These are phyloP conservation scores for Calonectria ilicicola DNA, from an alignment of 2,329 filamentous ascomycete genomes.

Conservation along the genomic window DNA sequence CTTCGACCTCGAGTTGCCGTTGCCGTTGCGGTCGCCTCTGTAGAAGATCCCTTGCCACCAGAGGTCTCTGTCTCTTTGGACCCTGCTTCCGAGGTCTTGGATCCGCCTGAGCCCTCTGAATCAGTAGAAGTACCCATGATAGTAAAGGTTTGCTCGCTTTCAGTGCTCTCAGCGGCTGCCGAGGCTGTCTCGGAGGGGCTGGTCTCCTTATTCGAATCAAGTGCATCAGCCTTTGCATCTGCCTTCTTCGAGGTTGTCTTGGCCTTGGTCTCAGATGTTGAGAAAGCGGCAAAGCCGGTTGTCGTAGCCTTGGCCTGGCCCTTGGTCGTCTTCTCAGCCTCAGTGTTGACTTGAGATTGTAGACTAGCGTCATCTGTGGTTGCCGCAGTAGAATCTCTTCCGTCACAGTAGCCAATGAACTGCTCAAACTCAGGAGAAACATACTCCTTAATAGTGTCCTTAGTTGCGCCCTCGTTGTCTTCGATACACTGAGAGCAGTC, in stretches of 20 bases:
- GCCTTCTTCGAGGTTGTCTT: neutral
- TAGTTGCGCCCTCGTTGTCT: conserved; percentile 36
- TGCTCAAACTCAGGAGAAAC: conserved; percentile 55
- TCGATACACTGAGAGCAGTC: conserved; percentile 59
- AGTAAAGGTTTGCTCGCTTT: neutral
- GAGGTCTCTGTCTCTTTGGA: neutral
- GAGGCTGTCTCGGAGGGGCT: neutral
- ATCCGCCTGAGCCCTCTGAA: neutral
- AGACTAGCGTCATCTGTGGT: conserved; percentile 24
- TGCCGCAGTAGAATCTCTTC: conserved; percentile 34
- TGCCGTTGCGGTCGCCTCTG: neutral
- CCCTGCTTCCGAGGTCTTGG: neutral
- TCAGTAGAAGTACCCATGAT: neutral
- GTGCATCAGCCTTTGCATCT: neutral
- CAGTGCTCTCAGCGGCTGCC: neutral
- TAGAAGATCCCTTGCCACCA: neutral
- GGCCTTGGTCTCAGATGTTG: neutral
- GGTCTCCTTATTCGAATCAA: neutral
- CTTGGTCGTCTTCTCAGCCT: conserved; percentile 42
- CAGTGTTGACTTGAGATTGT: conserved; percentile 40
- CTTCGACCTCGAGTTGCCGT: neutral
- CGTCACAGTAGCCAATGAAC: conserved; percentile 60
- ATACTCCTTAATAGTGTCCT: conserved; percentile 48
- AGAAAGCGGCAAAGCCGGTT: neutral
- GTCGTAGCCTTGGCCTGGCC: conserved; percentile 30